These are phyloP conservation scores for Coprinopsis marcescibilis DNA, from an alignment of 768 basidiomycete species.

Conservation along the genomic window DNA sequence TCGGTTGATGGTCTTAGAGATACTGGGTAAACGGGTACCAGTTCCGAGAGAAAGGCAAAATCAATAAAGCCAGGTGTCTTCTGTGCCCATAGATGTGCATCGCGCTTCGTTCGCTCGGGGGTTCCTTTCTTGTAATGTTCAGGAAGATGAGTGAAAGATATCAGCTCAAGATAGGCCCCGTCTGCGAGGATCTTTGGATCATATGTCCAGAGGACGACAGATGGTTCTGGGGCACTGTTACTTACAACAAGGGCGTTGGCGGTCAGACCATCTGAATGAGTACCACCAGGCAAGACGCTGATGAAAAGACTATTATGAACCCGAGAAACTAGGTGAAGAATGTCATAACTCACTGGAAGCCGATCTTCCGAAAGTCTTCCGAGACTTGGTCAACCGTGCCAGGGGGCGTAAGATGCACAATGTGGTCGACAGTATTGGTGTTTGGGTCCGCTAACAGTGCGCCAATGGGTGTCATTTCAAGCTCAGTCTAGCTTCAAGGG, in stretches of 20 bases:
- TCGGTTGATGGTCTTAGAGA: conserved; percentile 42
- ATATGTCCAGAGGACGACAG: not conserved
- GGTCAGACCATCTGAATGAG: conserved; percentile 57
- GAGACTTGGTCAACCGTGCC: conserved; percentile 46
- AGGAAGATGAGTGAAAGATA: conserved; percentile 55
- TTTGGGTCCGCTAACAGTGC: conserved; percentile 9
- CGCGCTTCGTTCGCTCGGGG: conserved; percentile 38
- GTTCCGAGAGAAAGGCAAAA: conserved; percentile 9
- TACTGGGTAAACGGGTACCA: conserved; percentile 1
- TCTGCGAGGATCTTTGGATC: conserved; percentile 44
- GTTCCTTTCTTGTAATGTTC: conserved; percentile 49
- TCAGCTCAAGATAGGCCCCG: conserved; percentile 62
- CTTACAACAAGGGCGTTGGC: conserved; percentile 60
- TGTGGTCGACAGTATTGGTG: conserved; percentile 52
- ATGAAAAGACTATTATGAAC: not conserved
- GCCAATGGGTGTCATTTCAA: no score
- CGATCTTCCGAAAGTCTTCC: conserved; percentile 49
- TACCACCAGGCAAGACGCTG: conserved; percentile 65
- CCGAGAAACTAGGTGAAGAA: not conserved
- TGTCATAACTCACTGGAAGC: conserved; percentile 52
- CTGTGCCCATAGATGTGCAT: conserved; percentile 12
- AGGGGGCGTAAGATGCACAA: conserved; percentile 67
- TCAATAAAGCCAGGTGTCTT: conserved; percentile 8
- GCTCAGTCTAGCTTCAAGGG: no score
- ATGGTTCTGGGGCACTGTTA: not conserved